Evolutionary conservation across 2,329 filamentous ascomycete species (phyloP), one percentile per base, ranked within the genome.

Genomic region (Diaporthe ampelina): DNA sequence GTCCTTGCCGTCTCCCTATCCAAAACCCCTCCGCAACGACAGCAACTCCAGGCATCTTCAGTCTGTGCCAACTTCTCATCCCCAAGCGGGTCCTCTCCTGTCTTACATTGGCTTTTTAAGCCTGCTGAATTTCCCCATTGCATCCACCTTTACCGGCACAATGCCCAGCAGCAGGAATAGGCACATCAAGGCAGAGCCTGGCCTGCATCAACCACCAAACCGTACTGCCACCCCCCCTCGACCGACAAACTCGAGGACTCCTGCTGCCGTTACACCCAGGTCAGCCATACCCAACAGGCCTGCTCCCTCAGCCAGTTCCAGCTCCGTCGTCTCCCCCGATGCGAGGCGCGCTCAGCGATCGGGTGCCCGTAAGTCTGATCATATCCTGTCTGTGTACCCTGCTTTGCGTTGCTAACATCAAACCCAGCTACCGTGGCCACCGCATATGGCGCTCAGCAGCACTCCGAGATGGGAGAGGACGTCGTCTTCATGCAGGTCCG

Each of bases 391-490:
- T 50, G 11, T 40, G 29, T 40, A 21, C 21, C n/a, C 48, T n/a
- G n/a, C n/a, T n/a, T n/a, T n/a, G n/a, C n/a, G n/a, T n/a, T n/a
- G n/a, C n/a, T n/a, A n/a, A n/a, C n/a, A n/a, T n/a, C n/a, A n/a
- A n/a, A 21, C 21, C n/a, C 48, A 83, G 81, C 81, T 56, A 83
- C 80, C 57, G 76, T 80, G 19, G 76, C 76, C 59, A 82, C 80
- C 56, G 74, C 76, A 1, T 50, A 75, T 19, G 57, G 52, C 17
- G 54, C 72, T 7, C 74, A 70, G 35, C 45, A 54, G 1, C 57
- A 59, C 11, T 43, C 43, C 4, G 70, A 73, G 11, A 76, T 76
- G 2, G 77, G 79, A 9, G 77, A 78, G 4, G 77, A 78, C 5
- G 78, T 75, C 1, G 48, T 82, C 0, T 74, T 83, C 24, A 78